Evolutionary conservation across 805 yeast species (phyloP).

Genomic region (Hanseniaspora taiwanica): DNA sequence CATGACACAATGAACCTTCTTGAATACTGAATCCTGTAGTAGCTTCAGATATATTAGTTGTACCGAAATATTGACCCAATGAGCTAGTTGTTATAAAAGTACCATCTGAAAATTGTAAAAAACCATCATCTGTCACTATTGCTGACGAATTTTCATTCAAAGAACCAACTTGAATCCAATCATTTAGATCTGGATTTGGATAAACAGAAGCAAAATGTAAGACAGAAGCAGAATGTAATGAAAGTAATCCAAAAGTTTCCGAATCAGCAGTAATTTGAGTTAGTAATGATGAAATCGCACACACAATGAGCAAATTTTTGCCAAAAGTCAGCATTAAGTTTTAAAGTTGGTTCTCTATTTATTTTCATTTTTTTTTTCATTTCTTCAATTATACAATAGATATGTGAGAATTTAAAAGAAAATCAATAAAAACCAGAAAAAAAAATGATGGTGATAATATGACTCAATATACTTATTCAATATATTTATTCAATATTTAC

Average conservation of each 20-base stretch:
- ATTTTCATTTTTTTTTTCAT: no score
- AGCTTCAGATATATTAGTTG: conserved; percentile 15
- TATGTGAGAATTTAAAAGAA: no score
- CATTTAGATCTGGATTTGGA: conserved; percentile 10
- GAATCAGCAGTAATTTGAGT: no score
- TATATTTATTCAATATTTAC: no score
- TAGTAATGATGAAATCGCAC: no score
- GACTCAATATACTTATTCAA: no score
- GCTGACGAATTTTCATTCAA: conserved; percentile 7
- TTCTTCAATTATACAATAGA: no score
- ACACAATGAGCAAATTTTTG: no score
- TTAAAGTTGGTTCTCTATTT: no score
- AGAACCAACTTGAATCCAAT: conserved; percentile 11
- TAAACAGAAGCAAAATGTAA: conserved; percentile 21
- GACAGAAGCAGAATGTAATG: conserved; percentile 24
- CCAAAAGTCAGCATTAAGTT: no score
- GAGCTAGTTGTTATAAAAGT: conserved; percentile 18
- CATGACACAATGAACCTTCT: conserved; percentile 25
- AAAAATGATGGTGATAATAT: no score
- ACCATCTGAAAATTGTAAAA: conserved; percentile 19
- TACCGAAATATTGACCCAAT: conserved; percentile 7
- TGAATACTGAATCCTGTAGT: conserved; percentile 27
- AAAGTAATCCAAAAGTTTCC: conserved; percentile 22
- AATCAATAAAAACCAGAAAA: no score
- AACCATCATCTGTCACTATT: conserved; percentile 20